A percentile compares a stretch with the other conserved stretches of the same genome.
Conservation (phyloP, 345 rosid genomes). For the Acer yangbiense region DNA sequence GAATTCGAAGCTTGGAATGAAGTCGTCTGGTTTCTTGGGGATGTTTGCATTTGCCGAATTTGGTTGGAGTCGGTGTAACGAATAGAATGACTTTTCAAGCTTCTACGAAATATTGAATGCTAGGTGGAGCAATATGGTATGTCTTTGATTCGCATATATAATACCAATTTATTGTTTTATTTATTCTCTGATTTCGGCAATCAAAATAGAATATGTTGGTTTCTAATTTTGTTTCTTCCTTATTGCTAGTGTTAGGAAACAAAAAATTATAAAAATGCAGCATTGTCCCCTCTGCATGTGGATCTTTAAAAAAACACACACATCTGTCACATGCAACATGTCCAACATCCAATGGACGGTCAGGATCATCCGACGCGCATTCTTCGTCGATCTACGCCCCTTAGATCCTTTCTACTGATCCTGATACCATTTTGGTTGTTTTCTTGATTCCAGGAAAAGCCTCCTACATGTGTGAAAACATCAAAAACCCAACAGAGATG, state of each 20-base stretch:
- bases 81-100: background rate
- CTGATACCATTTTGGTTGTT: background rate
- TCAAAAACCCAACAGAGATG: background rate
- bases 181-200: constrained; percentile 14
- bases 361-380: background rate
- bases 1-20: background rate
- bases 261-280: constrained; percentile 1
- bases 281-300: constrained; percentile 9
- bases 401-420: background rate
- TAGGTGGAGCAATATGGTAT: background rate
- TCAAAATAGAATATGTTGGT: constrained; percentile 9
- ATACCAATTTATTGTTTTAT: constrained; percentile 5
- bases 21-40: background rate
- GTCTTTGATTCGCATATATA: constrained; percentile 8
- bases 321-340: constrained; percentile 10
- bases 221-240: background rate
- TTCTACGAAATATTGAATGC: constrained; percentile 5
- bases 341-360: background rate
- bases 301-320: constrained; percentile 1
- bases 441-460: constrained; percentile 1
- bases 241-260: background rate
- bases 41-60: background rate
- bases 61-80: background rate
- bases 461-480: background rate
- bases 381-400: too few species aligned